Base-by-base conservation (phyloP, 805 yeast species). In the Teunomyces aglyptinius region DNA sequence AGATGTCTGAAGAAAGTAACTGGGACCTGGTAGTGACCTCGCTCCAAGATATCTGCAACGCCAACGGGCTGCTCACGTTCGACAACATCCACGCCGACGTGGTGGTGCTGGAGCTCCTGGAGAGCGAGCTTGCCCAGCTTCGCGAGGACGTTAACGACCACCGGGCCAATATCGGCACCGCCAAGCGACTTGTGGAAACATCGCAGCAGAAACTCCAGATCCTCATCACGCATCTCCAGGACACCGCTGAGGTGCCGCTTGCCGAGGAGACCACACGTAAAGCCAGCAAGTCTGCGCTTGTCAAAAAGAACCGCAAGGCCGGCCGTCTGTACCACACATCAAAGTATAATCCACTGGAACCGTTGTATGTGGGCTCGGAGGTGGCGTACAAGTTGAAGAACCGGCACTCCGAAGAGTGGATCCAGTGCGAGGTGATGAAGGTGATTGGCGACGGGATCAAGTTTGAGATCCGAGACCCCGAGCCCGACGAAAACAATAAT, bases 391-490 rank as follows among this genome's bases (percentile, higher is more conserved):
- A 85, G 60, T 77, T 90, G 19, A 77, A 77, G 49, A 83, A 80
- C 56, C 75, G 85, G 33, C 85, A 83, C 40, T 75, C 80, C n/a
- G 91, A 85, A 42, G 98, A 92, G 61, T 94, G 99, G 99, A 89
- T 94, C 55, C 96, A 89, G 63, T 94, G 99, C 69, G 89, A 86
- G 58, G 96, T 94, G 12, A 78, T 84, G 22, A 82, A 80, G 54
- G 82, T 92, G 3, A 66, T 82, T n/a, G 80, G 81, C 1, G 96
- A 89, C 53, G 92, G 94, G 1, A 70, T 58, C 44, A 52, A 58
- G 55, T 90, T 85, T 61, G 98, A 94, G 65, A 91, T 94, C n/a
- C 81, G 89, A 56, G 99, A 94, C 64, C 97, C 98, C 0, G 99
- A 94, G 59, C 98, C 99, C 0, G 99, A 94, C 59, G 98, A 92